Conservation (phyloP, 768 basidiomycete species). For the Paxillus rubicundulus region DNA sequence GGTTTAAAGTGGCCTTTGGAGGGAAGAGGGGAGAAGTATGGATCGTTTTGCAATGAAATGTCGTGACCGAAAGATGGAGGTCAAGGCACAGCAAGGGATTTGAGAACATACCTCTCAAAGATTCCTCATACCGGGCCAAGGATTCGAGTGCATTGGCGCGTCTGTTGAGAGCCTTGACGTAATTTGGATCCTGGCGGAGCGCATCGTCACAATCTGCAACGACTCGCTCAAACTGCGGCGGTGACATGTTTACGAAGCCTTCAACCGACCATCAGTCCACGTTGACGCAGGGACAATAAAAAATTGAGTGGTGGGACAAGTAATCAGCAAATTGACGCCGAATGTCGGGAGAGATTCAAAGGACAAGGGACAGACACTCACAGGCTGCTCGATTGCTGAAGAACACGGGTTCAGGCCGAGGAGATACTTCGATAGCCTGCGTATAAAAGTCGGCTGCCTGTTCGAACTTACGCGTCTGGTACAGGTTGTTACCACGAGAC, state of each 20-base stretch:
- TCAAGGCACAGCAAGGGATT: neutral
- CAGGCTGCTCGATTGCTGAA: constrained; percentile 98
- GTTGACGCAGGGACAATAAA: too few relatives aligned
- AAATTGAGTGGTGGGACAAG: neutral
- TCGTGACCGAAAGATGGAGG: neutral
- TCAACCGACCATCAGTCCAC: neutral
- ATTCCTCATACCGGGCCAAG: constrained; percentile 68
- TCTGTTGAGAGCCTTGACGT: constrained; percentile 90
- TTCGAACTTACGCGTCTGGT: constrained; percentile 58
- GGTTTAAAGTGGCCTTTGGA: too few relatives aligned
- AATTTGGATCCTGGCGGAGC: constrained; percentile 74
- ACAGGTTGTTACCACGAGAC: constrained; percentile 68
- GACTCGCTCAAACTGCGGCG: constrained; percentile 79
- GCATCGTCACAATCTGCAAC: constrained; percentile 89
- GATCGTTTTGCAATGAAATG: too few relatives aligned
- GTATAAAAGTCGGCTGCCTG: constrained; percentile 67
- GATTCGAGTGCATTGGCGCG: constrained; percentile 83
- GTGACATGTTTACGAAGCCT: constrained; percentile 92
- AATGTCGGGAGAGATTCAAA: constrained; percentile 7
- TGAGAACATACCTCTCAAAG: constrained; percentile 64
- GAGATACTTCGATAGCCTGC: constrained; percentile 68
- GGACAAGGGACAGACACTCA: constrained; percentile 32
- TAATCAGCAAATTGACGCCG: neutral
- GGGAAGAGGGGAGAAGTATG: too few relatives aligned
- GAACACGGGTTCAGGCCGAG: constrained; percentile 86